These are phyloP conservation scores for Boletus patriciae DNA, from an alignment of 768 basidiomycete species.

Conservation along the genomic window DNA sequence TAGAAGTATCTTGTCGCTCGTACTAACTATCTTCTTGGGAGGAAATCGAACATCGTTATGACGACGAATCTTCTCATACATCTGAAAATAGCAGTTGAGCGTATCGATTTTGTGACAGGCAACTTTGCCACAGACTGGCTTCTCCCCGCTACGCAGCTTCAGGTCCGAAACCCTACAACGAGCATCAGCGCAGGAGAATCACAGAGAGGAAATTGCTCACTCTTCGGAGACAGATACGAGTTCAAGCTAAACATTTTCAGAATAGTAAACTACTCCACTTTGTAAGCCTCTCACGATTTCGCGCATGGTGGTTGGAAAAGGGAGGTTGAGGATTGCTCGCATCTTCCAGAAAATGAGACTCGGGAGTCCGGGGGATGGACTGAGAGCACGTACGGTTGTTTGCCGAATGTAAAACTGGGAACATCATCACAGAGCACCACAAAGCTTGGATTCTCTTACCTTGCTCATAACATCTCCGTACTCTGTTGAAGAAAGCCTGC, in stretches of 20 bases:
- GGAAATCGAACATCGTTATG: conserved; percentile 81
- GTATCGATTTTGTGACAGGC: not conserved
- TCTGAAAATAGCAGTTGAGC: conserved; percentile 25
- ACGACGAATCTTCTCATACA: conserved; percentile 65
- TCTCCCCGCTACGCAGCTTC: conserved; percentile 75
- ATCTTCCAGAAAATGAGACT: conserved; percentile 47
- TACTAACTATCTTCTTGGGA: conserved; percentile 65
- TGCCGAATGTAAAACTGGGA: conserved; percentile 73
- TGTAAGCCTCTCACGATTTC: conserved; percentile 56
- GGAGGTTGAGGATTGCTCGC: conserved; percentile 59
- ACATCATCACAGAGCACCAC: conserved; percentile 2
- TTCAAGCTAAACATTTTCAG: conserved; percentile 51
- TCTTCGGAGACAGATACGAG: conserved; percentile 65
- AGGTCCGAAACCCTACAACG: conserved; percentile 58
- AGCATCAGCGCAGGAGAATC: not conserved
- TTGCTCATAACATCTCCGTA: conserved; percentile 89
- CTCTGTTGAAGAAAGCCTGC: conserved; percentile 60
- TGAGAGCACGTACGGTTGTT: conserved; percentile 49
- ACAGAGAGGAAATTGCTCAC: conserved; percentile 37
- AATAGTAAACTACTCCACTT: not conserved
- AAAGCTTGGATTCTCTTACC: conserved; percentile 39
- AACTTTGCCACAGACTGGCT: conserved; percentile 44
- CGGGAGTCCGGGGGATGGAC: not conserved
- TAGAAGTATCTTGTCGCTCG: conserved; percentile 76
- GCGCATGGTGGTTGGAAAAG: conserved; percentile 52